These are phyloP conservation scores for Podochytrium sp. DNA, from an alignment of 192 early-diverging fungal genomes.

Conservation along the genomic window DNA sequence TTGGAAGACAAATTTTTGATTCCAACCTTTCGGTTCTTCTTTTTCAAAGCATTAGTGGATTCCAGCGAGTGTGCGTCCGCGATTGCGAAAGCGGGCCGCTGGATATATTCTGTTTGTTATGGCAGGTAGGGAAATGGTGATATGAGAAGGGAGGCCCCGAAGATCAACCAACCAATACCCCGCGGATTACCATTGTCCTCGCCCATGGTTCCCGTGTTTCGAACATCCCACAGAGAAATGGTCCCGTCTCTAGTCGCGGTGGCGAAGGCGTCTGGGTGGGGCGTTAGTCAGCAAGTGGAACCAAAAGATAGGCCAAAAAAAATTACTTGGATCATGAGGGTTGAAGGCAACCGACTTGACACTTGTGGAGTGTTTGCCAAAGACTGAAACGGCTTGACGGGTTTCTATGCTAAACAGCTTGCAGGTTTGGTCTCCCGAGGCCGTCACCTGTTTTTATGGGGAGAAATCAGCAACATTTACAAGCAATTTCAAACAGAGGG, in stretches of 20 bases:
- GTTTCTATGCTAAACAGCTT: slow-evolving; percentile 77
- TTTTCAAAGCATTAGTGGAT: too few species aligned
- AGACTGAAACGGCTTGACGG: slow-evolving; percentile 53
- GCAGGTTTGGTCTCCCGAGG: slow-evolving; percentile 77
- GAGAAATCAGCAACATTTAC: too few species aligned
- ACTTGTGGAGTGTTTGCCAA: slow-evolving; percentile 69
- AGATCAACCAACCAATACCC: too few species aligned
- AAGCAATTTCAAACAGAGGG: not conserved
- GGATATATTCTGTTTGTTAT: too few species aligned
- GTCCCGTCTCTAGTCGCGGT: slow-evolving; percentile 75
- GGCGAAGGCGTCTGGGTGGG: slow-evolving; percentile 68
- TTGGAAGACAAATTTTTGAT: too few species aligned
- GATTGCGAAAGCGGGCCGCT: too few species aligned
- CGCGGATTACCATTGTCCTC: too few species aligned
- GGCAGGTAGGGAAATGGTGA: too few species aligned
- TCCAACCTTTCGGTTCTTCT: too few species aligned
- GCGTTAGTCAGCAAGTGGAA: too few species aligned
- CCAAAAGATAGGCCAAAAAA: not conserved
- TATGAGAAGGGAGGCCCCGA: too few species aligned
- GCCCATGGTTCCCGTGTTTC: slow-evolving; percentile 57
- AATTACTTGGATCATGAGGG: slow-evolving; percentile 57
- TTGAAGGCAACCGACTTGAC: slow-evolving; percentile 73
- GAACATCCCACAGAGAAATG: slow-evolving; percentile 77
- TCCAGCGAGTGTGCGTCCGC: too few species aligned
- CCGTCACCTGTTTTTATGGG: slow-evolving; percentile 60